These are phyloP conservation scores for Rhizoctonia solani DNA, from an alignment of 1,284 basidiomycete species.

Conservation along the genomic window DNA sequence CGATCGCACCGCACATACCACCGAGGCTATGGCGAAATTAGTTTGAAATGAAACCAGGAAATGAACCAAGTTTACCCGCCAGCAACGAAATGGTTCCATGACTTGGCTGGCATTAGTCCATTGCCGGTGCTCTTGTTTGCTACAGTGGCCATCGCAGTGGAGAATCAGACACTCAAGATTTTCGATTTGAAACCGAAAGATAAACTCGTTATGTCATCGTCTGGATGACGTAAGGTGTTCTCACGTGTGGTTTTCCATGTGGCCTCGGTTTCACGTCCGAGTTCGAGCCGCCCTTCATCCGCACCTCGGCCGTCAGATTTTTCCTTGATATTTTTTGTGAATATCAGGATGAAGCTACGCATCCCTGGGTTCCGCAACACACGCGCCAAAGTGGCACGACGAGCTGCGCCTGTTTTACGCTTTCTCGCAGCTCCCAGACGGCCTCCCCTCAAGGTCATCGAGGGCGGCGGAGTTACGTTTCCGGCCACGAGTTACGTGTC, in stretches of 20 bases:
- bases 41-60: not conserved
- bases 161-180: not conserved
- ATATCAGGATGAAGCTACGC: slow-evolving; percentile 12
- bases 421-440: slow-evolving; percentile 18
- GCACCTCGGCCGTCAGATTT: not conserved
- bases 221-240: slow-evolving; percentile 13
- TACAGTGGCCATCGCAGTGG: slow-evolving; percentile 28
- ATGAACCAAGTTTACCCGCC: slow-evolving; percentile 59
- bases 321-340: not conserved
- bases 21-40: slow-evolving; percentile 84
- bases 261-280: too few relatives aligned
- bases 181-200: not conserved
- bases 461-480: not conserved
- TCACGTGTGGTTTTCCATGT: slow-evolving; percentile 11
- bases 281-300: not conserved
- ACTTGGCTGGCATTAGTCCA: slow-evolving; percentile 63
- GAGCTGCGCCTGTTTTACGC: slow-evolving; percentile 12
- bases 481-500: slow-evolving; percentile 20
- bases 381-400: slow-evolving; percentile 12
- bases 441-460: slow-evolving; percentile 7
- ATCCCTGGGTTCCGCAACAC: slow-evolving; percentile 26
- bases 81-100: slow-evolving; percentile 83
- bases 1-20: slow-evolving; percentile 96
- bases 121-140: slow-evolving; percentile 39
- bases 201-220: slow-evolving; percentile 2